Evolutionary conservation across 495 filamentous ascomycete genomes (phyloP), one percentile per base, ranked within the genome.

Genomic region (Penicillium psychrofluorescens): DNA sequence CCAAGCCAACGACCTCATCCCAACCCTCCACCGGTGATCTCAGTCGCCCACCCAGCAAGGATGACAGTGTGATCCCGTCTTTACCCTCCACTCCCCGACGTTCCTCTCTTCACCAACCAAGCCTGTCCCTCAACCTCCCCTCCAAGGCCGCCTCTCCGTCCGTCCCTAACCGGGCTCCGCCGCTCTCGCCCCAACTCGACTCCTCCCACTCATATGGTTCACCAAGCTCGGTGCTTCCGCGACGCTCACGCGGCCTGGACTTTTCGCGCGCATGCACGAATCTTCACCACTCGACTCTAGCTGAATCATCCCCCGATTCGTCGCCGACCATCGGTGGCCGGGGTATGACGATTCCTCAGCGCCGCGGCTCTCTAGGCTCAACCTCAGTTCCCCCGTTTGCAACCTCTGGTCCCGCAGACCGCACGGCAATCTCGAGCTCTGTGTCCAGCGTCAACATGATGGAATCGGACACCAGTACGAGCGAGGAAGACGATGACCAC

Each of bases 251-350:
- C 16, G 90, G 90, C 28, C 66, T 95, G 39, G 90, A 96, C 58
- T 95, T 92, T 63, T 87, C 90, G n/a, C 77, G 90, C 50, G 89
- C 88, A 36, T 91, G 90, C 45, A 97, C 92, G 5, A 95, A 89
- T 51, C 76, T 98, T 9, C 92, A 98, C 67, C 94, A 97, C 63
- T 96, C 92, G 15, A 97, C 85, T 2, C 74, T 96, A 7, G 90
- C 90, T 43, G 83, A 90, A 52, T 84, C 86, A 0, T 92, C 87
- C n/a, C 92, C 94, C 10, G 90, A 95, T 58, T 94, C 90, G 4
- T 95, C 90, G 0, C 94, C 94, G 0, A 90, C 80, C n/a, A 83
- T 94, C 35, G 75, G 75, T 35, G 85, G 85, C 28, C 77, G 86
- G 16, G 84, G 82, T 7, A 83, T 95, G 74, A 82, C 77, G 48